Evolutionary conservation across 1,284 basidiomycete genomes (phyloP).

Genomic region (Sphagnurus paluster): DNA sequence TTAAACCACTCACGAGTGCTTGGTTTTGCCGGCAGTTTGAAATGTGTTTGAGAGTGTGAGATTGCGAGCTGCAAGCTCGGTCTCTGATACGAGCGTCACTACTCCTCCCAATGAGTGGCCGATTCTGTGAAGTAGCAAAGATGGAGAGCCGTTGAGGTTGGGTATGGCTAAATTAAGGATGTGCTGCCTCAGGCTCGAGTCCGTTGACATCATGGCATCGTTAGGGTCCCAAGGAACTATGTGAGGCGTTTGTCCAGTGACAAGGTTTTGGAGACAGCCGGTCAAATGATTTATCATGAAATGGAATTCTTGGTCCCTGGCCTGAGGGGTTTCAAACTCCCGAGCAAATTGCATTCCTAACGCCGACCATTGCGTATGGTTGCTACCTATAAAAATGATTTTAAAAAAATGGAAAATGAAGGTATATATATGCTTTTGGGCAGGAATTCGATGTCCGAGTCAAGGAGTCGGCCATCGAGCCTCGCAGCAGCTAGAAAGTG

Average conservation of each 20-base stretch:
- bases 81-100: not conserved
- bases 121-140: not conserved
- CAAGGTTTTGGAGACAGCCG: not conserved
- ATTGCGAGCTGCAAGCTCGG: no score
- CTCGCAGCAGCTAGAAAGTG: no score
- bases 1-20: not conserved
- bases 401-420: no score
- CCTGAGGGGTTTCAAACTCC: not conserved
- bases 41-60: not conserved
- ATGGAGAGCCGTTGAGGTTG: not conserved
- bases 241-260: not conserved
- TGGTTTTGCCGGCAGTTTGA: not conserved
- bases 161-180: not conserved
- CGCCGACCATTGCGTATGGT: no score
- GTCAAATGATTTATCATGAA: not conserved
- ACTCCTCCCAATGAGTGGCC: not conserved
- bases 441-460: no score
- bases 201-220: not conserved
- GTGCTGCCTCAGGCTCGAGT: not conserved
- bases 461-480: no score
- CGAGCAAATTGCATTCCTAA: no score
- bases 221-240: not conserved
- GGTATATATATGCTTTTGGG: no score
- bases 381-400: no score
- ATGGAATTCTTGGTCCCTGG: not conserved